phyloP scores from a whole-genome alignment of 768 basidiomycete species.

The Wakefieldia striispora region DNA sequence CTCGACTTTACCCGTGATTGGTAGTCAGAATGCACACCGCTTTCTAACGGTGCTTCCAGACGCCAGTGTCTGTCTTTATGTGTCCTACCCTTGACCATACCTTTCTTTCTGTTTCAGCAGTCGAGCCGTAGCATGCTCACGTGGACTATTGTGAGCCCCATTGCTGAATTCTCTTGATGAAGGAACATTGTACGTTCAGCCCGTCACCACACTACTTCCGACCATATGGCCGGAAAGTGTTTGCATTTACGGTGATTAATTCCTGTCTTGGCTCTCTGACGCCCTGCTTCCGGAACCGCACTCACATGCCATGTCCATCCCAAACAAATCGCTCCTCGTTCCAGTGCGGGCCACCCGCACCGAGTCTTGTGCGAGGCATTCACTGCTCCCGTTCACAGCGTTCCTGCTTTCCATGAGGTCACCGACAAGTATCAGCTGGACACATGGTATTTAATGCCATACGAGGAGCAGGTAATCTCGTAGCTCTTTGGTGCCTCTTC shows the following conservation, averaged over 20 bases:
- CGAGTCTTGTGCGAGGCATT: background rate
- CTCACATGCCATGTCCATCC: no score
- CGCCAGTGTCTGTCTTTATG: background rate
- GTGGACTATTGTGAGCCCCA: background rate
- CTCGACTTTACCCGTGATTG: background rate
- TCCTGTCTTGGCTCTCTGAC: background rate
- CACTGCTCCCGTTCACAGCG: background rate
- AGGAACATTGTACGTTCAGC: background rate
- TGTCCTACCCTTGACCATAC: background rate
- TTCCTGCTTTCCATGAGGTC: conserved; percentile 7
- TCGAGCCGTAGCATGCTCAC: background rate
- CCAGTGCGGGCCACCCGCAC: no score
- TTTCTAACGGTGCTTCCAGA: background rate
- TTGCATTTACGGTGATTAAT: background rate
- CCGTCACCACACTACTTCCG: background rate
- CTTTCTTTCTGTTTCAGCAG: background rate
- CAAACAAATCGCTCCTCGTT: no score
- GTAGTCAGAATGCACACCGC: background rate
- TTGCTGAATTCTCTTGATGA: background rate
- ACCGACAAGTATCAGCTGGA: background rate
- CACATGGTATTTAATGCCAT: conserved; percentile 18
- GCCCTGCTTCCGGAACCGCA: conserved; percentile 4
- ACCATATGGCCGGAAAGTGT: background rate
- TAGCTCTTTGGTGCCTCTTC: background rate
- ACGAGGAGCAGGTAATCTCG: background rate